Conservation (phyloP, 306 rosid genomes). For the Datisca glomerata region DNA sequence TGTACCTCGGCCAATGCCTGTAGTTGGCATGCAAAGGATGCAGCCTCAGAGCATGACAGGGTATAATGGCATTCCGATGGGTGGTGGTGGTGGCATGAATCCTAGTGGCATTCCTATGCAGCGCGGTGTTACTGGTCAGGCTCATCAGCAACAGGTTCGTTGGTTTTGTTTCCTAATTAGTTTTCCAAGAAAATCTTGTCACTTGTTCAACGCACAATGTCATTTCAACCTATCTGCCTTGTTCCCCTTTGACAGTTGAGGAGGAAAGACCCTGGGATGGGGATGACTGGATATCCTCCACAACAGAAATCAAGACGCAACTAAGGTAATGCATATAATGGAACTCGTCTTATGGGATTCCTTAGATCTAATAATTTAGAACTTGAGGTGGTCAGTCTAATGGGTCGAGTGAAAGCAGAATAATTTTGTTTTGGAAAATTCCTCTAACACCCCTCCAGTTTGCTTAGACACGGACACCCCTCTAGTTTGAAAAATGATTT, state of each 20-base stretch:
- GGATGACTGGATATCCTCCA: slow-evolving; percentile 51
- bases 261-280: slow-evolving; percentile 52
- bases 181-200: no score
- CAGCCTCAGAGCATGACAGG: slow-evolving; percentile 61
- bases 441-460: no score
- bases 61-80: slow-evolving; percentile 77
- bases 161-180: no score
- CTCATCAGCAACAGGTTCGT: slow-evolving; percentile 82
- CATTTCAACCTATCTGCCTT: not conserved
- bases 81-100: slow-evolving; percentile 75
- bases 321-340: slow-evolving; percentile 46
- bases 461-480: no score
- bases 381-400: no score
- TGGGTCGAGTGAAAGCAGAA: no score
- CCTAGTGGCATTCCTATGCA: slow-evolving; percentile 82
- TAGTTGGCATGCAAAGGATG: slow-evolving; percentile 67
- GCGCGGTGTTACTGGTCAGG: slow-evolving; percentile 68
- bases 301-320: slow-evolving; percentile 57
- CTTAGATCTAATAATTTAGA: no score
- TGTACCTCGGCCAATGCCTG: slow-evolving; percentile 53
- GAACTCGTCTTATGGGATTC: no score
- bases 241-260: slow-evolving; percentile 33
- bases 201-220: not conserved
- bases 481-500: no score
- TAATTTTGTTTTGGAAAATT: no score